Evolutionary conservation across 2,329 filamentous ascomycete species (phyloP).

Genomic region (Pleoardoris graminearum): DNA sequence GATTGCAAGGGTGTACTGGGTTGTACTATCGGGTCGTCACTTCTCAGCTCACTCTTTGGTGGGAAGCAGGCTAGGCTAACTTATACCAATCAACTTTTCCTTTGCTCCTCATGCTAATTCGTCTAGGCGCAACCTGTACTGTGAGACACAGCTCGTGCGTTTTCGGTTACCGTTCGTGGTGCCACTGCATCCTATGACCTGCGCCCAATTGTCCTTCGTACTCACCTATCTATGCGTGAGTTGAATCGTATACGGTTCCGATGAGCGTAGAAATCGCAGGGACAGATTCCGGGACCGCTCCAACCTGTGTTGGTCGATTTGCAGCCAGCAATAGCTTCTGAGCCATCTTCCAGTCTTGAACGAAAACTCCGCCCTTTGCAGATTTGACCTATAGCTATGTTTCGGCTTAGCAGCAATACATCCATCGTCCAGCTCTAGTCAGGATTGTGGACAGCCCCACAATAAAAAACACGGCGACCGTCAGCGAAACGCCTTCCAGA

Average conservation of each 20-base stretch:
- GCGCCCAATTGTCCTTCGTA: not conserved
- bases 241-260: too few species aligned
- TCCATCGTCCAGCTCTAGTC: not conserved
- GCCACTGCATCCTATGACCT: not conserved
- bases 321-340: not conserved
- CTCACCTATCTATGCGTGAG: too few species aligned
- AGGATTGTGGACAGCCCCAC: not conserved
- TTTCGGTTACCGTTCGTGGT: not conserved
- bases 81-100: constrained; percentile 6
- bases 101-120: not conserved
- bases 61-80: not conserved
- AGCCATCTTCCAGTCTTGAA: too few species aligned
- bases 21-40: not conserved
- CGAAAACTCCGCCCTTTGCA: too few species aligned
- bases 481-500: not conserved
- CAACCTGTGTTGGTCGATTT: not conserved
- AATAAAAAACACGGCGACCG: not conserved
- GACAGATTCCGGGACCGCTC: not conserved
- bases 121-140: not conserved
- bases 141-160: not conserved
- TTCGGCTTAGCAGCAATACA: not conserved
- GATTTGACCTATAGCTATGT: too few species aligned
- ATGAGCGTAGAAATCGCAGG: too few species aligned
- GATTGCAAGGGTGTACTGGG: not conserved
- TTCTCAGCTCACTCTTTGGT: not conserved